Conservation (phyloP, 495 filamentous ascomycete genomes). For the Podospora didyma region DNA sequence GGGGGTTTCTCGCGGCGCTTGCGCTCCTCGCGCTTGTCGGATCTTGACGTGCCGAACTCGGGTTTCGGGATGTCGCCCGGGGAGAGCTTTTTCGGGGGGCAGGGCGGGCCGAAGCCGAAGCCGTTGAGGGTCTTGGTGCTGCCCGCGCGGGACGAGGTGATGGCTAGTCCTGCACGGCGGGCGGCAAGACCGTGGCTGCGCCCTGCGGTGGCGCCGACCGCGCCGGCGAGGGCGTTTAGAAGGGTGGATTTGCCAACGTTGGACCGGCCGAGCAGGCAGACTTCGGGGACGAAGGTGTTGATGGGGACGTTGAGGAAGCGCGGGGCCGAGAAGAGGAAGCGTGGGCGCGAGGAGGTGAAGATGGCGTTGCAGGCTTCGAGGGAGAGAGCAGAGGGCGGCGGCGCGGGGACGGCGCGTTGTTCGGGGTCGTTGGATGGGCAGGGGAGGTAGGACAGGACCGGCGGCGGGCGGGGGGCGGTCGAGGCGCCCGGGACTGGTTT, state of each 20-base stretch:
- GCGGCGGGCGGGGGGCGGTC: neutral
- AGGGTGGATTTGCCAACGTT: conserved; percentile 92
- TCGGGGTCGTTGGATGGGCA: conserved; percentile 31
- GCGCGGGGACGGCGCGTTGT: conserved; percentile 15
- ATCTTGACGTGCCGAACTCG: neutral
- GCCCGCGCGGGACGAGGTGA: conserved; percentile 70
- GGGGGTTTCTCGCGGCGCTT: conserved; percentile 43
- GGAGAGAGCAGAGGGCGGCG: conserved; percentile 8
- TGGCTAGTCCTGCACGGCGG: conserved; percentile 38
- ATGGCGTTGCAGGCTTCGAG: conserved; percentile 46
- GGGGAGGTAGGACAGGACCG: conserved; percentile 25
- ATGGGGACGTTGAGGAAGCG: conserved; percentile 65
- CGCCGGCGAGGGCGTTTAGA: conserved; percentile 74
- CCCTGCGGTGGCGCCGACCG: conserved; percentile 23
- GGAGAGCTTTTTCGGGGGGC: neutral
- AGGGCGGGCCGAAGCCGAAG: conserved; percentile 63
- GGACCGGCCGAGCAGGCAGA: conserved; percentile 65
- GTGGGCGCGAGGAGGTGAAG: conserved; percentile 59
- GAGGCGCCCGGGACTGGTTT: neutral
- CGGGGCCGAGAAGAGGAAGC: conserved; percentile 65
- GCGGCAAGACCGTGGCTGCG: conserved; percentile 19
- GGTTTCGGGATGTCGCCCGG: neutral
- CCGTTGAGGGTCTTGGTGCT: conserved; percentile 80
- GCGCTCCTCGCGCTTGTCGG: conserved; percentile 13
- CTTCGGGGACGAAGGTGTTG: conserved; percentile 54